Evolutionary conservation across 176 grass and related monocot species (phyloP).

Genomic region (Juncus effusus): DNA sequence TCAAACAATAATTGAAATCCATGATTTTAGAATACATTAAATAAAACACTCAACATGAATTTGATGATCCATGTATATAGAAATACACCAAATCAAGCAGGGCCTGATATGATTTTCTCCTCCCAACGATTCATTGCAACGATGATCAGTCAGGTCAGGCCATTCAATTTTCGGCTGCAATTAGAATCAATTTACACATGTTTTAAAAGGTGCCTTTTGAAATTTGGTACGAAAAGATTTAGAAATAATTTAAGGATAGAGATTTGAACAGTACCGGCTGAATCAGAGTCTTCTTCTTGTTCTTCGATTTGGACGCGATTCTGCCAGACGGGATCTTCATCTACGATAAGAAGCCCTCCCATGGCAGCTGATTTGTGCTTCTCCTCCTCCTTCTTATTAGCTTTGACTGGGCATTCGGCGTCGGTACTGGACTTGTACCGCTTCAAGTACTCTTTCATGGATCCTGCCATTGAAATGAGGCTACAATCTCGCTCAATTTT

Average conservation of each 20-base stretch:
- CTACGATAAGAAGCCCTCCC: constrained; percentile 71
- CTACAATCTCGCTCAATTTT: too few relatives aligned
- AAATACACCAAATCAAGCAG: too few relatives aligned
- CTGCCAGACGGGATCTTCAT: constrained; percentile 96
- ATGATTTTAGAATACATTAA: too few relatives aligned
- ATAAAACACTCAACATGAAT: too few relatives aligned
- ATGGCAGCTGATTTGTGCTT: constrained; percentile 41
- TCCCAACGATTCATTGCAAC: too few relatives aligned
- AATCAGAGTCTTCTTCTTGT: constrained; percentile 26
- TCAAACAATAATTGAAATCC: too few relatives aligned
- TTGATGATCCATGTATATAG: too few relatives aligned
- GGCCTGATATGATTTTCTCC: too few relatives aligned
- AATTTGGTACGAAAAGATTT: not conserved
- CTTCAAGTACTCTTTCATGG: constrained; percentile 94
- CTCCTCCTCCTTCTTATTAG: constrained; percentile 75
- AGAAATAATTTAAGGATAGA: not conserved
- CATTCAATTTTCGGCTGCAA: constrained; percentile 1
- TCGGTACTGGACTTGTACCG: constrained; percentile 49
- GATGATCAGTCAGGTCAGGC: too few relatives aligned
- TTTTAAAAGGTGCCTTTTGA: too few relatives aligned
- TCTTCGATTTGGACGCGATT: constrained; percentile 74
- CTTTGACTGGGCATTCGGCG: constrained; percentile 37
- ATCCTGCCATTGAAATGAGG: constrained; percentile 15
- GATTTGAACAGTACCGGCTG: not conserved
- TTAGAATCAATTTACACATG: too few relatives aligned